Evolutionary conservation across 1,284 basidiomycete species (phyloP), one percentile per base, ranked within the genome.

Genomic region (Pseudozyma tsukubaensis): DNA sequence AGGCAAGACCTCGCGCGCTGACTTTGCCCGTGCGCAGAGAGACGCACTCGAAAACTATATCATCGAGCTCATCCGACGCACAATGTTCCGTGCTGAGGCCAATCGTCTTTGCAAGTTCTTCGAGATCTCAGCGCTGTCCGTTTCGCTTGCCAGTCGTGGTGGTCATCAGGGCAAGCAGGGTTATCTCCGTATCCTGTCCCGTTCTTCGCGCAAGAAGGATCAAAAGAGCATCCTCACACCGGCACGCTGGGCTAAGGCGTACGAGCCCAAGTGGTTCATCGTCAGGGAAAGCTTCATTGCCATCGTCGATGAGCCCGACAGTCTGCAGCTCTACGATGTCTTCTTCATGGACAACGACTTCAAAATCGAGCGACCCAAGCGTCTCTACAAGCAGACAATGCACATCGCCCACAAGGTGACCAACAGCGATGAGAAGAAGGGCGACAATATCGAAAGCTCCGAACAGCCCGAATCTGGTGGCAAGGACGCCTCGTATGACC

Each of bases 1-100:
- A 59, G 75, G 78, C 56, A 70, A 74, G 42, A 56, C 54, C 81
- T 86, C 66, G 86, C 89, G 60, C 85, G 91, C 65, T 35, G 91
- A 94, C 66, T 93, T 97, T 85, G 90, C 94, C 50, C 87, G 90
- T 57, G 83, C 91, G 58, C 92, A 95, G 86, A 88, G 94, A 36
- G 90, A 93, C 80, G 89, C 89, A 0, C 85, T 99, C 18, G 94
- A 98, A 86, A 90, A 90, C 61, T 99, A 99, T 83, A 88, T 98
- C 6, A 88, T 97, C 47, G 90, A 91, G 59, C 88, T 99, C 12
- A 94, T 97, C 42, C 64, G 60, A 40, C 66, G 64, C 53, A 74
- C 97, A 93, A 97, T 98, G 92, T 98, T 98, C 86, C 92, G 94
- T 78, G 93, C 96, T 1, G 91, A 94, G 47, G 90, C 94, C 0